Evolutionary conservation across 2,329 filamentous ascomycete genomes (phyloP).

Genomic region (Colletotrichum chrysophilum): DNA sequence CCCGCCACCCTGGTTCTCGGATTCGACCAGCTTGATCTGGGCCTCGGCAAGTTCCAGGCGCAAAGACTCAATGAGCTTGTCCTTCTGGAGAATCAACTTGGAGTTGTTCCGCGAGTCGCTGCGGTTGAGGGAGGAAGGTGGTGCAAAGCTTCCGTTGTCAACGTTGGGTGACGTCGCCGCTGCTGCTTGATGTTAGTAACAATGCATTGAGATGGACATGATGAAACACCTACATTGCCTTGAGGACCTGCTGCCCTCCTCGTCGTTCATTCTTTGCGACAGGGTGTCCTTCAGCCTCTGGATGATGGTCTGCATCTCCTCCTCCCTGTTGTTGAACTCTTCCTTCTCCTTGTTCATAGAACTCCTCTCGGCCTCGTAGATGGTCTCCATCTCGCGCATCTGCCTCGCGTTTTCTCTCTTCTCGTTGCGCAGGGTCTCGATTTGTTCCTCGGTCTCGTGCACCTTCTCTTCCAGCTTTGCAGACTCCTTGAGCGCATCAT

Average conservation of each 20-base stretch:
- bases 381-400: constrained; percentile 88
- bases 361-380: constrained; percentile 89
- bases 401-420: constrained; percentile 84
- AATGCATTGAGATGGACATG: not conserved
- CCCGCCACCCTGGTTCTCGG: constrained; percentile 90
- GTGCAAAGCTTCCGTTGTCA: constrained; percentile 82
- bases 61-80: constrained; percentile 92
- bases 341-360: constrained; percentile 92
- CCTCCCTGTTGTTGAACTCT: constrained; percentile 81
- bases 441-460: constrained; percentile 84
- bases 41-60: constrained; percentile 92
- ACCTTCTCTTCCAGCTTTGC: constrained; percentile 84
- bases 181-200: not conserved
- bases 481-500: constrained; percentile 85
- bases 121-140: constrained; percentile 81
- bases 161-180: constrained; percentile 65
- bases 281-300: constrained; percentile 90
- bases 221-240: constrained; percentile 57
- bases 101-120: constrained; percentile 91
- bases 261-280: constrained; percentile 70
- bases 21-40: constrained; percentile 93
- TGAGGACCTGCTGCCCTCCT: constrained; percentile 63
- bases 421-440: constrained; percentile 82
- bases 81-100: constrained; percentile 90
- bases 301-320: constrained; percentile 89